Percentiles rank a stretch among this genome's conserved stretches.
phyloP scores from a whole-genome alignment of 2,329 filamentous ascomycete genomes.

The Fonsecaea pugnacius region DNA sequence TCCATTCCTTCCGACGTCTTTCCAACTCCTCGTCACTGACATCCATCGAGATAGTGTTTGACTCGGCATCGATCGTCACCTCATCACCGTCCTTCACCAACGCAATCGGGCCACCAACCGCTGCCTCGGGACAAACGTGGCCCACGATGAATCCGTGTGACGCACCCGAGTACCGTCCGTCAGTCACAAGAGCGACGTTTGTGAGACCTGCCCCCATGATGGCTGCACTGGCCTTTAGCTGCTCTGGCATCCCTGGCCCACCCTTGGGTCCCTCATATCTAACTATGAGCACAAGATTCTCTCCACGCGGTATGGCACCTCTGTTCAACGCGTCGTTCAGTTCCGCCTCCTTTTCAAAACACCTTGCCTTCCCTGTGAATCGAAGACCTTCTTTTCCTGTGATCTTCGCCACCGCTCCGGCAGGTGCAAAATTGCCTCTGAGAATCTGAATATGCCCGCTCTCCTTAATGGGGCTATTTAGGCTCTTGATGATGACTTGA shows the following conservation, averaged over 20 bases:
- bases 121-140: slow-evolving; percentile 89
- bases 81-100: slow-evolving; percentile 78
- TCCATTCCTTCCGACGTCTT: slow-evolving; percentile 68
- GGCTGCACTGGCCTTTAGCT: slow-evolving; percentile 82
- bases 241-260: slow-evolving; percentile 94
- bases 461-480: slow-evolving; percentile 81
- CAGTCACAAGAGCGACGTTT: slow-evolving; percentile 89
- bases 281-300: slow-evolving; percentile 87
- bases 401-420: slow-evolving; percentile 91
- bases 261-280: slow-evolving; percentile 93
- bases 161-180: slow-evolving; percentile 86
- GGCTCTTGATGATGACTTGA: slow-evolving; percentile 80
- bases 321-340: slow-evolving; percentile 74
- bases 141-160: slow-evolving; percentile 93
- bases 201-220: slow-evolving; percentile 90
- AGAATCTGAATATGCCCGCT: slow-evolving; percentile 89
- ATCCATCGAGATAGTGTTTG: slow-evolving; percentile 72
- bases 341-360: slow-evolving; percentile 83
- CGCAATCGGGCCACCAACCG: slow-evolving; percentile 84
- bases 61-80: slow-evolving; percentile 83
- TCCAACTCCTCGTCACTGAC: slow-evolving; percentile 73
- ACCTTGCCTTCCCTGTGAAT: slow-evolving; percentile 79
- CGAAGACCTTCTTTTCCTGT: slow-evolving; percentile 88
- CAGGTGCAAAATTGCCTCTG: slow-evolving; percentile 83
- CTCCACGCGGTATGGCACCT: slow-evolving; percentile 71